Base-by-base conservation (phyloP, 257 asterid species). In the Fraxinus pennsylvanica region DNA sequence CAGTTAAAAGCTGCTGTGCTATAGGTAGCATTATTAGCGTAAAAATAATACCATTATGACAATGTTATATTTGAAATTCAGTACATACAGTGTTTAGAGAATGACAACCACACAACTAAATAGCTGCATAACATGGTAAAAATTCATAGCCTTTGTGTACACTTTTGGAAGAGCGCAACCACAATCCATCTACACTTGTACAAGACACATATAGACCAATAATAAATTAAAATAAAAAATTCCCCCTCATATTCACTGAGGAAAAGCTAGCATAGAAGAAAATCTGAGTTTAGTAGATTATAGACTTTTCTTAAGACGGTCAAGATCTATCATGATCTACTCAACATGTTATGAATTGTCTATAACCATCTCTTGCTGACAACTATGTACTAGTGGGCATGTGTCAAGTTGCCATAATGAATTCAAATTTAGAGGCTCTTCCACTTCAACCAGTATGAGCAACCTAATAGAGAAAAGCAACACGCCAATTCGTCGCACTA, bases 1-100 rank as follows among this genome's bases (percentile, higher is more conserved):
- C 63, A 77, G 25, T n/a, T 25, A 68, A 68, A 65, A 63, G 30
- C 39, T 43, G 72, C 13, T n/a, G 66, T 50, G 75, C 73, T 63
- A 33, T 81, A 41, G 50, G 52, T 68, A 32, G 66, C 66, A 65
- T 57, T 68, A 74, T 29, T 25, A 73, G 29, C 41, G 30, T 59
- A 41, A 36, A 33, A 6, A 35, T 66, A 68, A 25, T 59, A 32
- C 39, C 27, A 73, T 21, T 38, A 15, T n/a, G 47, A 2, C 8
- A n/a, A 43, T 27, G 33, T 3, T 61, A 27, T 71, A 63, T 59
- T 79, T 43, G n/a, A 19, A 71, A 75, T 22, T 33, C 33, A 69
- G 2, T 73, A 71, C 3, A 45, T 9, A 45, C 19, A 45, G 52
- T 45, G n/a, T 33, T 22, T 4, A 30, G 71, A 4, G 38, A 57